These are phyloP conservation scores for Hypoxylon lenormandii DNA, from an alignment of 495 filamentous ascomycete genomes.

Conservation along the genomic window DNA sequence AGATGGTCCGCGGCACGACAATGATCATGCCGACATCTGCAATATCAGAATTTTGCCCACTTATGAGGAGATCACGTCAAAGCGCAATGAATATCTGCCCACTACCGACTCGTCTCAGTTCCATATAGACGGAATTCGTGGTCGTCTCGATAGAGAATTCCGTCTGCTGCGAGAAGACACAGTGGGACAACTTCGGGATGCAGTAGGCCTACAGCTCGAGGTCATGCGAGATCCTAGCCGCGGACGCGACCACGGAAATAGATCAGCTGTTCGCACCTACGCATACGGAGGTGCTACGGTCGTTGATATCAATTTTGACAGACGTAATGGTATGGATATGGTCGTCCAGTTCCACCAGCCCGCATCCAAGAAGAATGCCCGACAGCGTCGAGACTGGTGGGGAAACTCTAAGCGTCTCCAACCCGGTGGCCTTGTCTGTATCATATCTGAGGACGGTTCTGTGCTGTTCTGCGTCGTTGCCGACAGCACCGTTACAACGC, in stretches of 20 bases:
- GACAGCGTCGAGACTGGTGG: constrained; percentile 71
- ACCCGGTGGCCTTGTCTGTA: constrained; percentile 69
- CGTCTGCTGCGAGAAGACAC: constrained; percentile 75
- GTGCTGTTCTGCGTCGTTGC: constrained; percentile 69
- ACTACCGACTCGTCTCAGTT: constrained; percentile 60
- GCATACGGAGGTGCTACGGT: constrained; percentile 59
- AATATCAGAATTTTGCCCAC: constrained; percentile 74
- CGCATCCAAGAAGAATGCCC: constrained; percentile 36
- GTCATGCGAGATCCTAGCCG: constrained; percentile 27
- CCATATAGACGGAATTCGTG: constrained; percentile 68
- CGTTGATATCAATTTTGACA: constrained; percentile 58
- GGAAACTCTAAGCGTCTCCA: constrained; percentile 66
- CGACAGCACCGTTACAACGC: constrained; percentile 47
- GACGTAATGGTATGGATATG: constrained; percentile 66
- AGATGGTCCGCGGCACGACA: constrained; percentile 72
- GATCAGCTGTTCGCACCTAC: constrained; percentile 47
- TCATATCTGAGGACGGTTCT: constrained; percentile 61
- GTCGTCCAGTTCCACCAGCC: constrained; percentile 69
- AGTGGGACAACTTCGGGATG: constrained; percentile 71
- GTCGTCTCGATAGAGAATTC: constrained; percentile 77
- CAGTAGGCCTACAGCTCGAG: constrained; percentile 59
- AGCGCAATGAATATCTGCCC: constrained; percentile 71
- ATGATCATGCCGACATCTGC: constrained; percentile 71
- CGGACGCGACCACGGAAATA: constrained; percentile 17
- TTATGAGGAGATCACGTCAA: constrained; percentile 67